Evolutionary conservation across 2,329 filamentous ascomycete species (phyloP).

Genomic region (Cladosporium sp.): DNA sequence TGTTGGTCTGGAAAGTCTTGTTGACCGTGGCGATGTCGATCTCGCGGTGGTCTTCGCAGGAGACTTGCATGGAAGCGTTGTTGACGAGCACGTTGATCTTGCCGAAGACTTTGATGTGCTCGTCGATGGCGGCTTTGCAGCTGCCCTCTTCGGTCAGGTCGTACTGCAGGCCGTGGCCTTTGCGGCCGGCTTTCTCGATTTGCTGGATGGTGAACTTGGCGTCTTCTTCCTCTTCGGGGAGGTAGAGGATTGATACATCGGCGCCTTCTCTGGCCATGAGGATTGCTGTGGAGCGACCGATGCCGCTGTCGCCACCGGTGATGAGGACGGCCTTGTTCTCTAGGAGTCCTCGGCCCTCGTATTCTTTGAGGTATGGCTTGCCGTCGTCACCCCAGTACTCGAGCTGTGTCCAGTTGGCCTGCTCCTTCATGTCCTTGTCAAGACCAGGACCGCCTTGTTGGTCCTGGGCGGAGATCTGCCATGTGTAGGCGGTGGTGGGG

Average conservation of each 20-base stretch:
- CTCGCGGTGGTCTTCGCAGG: constrained; percentile 54
- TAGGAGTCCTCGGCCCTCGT: constrained; percentile 34
- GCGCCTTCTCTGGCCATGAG: constrained; percentile 61
- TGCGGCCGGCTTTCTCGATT: constrained; percentile 53
- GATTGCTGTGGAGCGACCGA: constrained; percentile 56
- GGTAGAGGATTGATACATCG: constrained; percentile 57
- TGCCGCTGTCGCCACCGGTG: constrained; percentile 37
- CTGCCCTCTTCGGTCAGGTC: constrained; percentile 53
- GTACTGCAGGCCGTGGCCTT: constrained; percentile 51
- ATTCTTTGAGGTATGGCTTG: constrained; percentile 36
- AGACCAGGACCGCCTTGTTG: constrained; percentile 35
- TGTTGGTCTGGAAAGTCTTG: constrained; percentile 58
- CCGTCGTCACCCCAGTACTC: constrained; percentile 35
- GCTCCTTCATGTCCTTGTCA: constrained; percentile 33
- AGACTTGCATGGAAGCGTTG: constrained; percentile 51
- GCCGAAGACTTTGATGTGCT: constrained; percentile 52
- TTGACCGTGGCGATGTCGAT: constrained; percentile 58
- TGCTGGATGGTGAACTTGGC: constrained; percentile 55
- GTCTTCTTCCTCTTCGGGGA: constrained; percentile 58
- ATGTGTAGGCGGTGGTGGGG: constrained; percentile 28
- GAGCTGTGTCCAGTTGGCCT: constrained; percentile 36
- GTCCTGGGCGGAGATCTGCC: constrained; percentile 31
- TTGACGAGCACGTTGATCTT: constrained; percentile 55
- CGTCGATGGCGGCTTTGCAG: constrained; percentile 54
- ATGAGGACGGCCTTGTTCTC: constrained; percentile 34